Conservation (phyloP, 345 rosid genomes). For the Euclidium syriacum region DNA sequence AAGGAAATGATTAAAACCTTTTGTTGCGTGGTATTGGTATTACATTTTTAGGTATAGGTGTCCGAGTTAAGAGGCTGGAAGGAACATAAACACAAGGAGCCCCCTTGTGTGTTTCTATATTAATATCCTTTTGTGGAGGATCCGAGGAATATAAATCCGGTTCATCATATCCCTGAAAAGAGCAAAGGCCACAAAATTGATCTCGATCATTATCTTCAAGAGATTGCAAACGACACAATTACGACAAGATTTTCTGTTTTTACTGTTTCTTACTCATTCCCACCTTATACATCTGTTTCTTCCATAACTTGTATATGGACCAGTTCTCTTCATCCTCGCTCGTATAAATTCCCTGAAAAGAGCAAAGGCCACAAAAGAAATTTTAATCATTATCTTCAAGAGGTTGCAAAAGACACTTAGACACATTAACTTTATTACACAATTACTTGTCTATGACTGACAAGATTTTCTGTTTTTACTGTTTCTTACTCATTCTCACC, state of each 20-base stretch:
- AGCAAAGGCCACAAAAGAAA: not conserved
- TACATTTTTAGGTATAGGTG: not conserved
- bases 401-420: not conserved
- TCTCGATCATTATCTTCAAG: not conserved
- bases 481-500: no score
- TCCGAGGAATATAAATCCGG: slow-evolving; percentile 19
- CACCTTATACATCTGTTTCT: no score
- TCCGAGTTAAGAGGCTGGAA: slow-evolving; percentile 14
- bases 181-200: not conserved
- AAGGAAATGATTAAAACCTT: no score
- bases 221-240: not conserved
- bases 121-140: slow-evolving; percentile 36
- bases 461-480: not conserved
- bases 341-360: slow-evolving; percentile 40
- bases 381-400: not conserved
- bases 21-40: no score
- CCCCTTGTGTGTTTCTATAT: slow-evolving; percentile 19
- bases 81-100: slow-evolving; percentile 20
- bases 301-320: no score
- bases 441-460: not conserved
- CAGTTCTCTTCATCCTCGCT: no score
- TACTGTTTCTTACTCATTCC: no score
- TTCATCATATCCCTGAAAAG: slow-evolving; percentile 38
- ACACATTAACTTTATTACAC: no score
- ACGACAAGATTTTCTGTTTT: not conserved